A percentile compares a stretch with the other conserved stretches of the same genome.
These are phyloP conservation scores for Dactylis glomerata DNA, from an alignment of 176 grass and related monocot genomes.

Conservation along the genomic window DNA sequence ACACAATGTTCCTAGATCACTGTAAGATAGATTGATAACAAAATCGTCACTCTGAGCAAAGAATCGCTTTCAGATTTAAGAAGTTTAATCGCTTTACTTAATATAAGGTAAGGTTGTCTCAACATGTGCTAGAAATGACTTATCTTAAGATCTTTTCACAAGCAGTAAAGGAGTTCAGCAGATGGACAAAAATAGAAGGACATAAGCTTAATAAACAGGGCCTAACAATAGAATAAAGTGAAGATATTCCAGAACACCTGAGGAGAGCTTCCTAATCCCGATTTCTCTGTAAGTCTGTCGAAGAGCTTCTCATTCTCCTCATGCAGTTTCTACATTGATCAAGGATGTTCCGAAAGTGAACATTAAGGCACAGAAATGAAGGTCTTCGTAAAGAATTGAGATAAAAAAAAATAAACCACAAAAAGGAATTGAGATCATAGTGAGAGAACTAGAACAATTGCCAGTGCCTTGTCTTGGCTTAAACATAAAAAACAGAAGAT, in stretches of 20 bases:
- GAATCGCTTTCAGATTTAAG: constrained; percentile 8
- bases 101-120: neutral
- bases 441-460: neutral
- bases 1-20: neutral
- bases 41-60: neutral
- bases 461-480: neutral
- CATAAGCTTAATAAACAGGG: constrained; percentile 5
- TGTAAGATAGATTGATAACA: neutral
- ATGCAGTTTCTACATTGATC: constrained; percentile 82
- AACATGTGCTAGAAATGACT: neutral
- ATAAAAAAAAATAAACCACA: constrained; percentile 20
- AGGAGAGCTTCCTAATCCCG: constrained; percentile 55
- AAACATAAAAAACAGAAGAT: constrained; percentile 6
- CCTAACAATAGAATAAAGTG: constrained; percentile 14
- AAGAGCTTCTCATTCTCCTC: constrained; percentile 97
- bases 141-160: neutral
- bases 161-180: neutral
- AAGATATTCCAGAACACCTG: constrained; percentile 49
- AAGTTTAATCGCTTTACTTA: constrained; percentile 1
- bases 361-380: constrained; percentile 27
- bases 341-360: neutral
- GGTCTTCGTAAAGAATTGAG: constrained; percentile 1
- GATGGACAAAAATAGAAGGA: constrained; percentile 3
- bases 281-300: constrained; percentile 83
- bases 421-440: constrained; percentile 10